Base-by-base conservation (phyloP, 805 yeast species). In the Citeromyces matritensis region DNA sequence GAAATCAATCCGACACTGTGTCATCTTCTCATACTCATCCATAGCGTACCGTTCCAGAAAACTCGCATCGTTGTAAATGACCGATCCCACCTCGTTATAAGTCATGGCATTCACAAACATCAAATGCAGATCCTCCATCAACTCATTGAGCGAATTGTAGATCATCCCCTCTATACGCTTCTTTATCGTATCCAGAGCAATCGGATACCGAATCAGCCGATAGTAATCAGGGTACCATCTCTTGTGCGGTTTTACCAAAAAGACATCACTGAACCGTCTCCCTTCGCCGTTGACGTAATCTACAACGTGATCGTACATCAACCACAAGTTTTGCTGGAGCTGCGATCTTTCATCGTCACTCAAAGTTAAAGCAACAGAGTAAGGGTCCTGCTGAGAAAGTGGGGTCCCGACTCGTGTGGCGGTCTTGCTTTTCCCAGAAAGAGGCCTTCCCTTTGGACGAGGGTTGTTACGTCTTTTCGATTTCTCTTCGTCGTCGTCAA, bases 181-280 rank as follows among this genome's bases (percentile, higher is more conserved):
- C 41, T 60, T 55, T 30, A 81, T 66, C 6, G 65, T 63, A 41
- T 76, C 82, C 38, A 81, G 63, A 2, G 88, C 85, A 35, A 79
- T 60, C 21, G 91, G 93, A 36, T 64, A 60, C 39, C 69, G 63
- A 41, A 81, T 79, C 40, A 80, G 55, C 23, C 67, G 63, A 44
- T 77, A 81, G 48, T 81, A 82, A 53, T 78, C 91, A 3, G 91
- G 88, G 40, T 80, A 79, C 8, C 65, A 50, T 43, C 69, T 69
- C 47, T 63, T 74, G 8, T 73, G 64, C 10, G 93, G 91, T 42
- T 66, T 72, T 23, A 66, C 66, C 51, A 69, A 53, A 44, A 73
- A 73, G 21, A 73, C 57, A 9, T 66, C 71, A 41, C 76, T 62
- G 35, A 72, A 49, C 26, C 49, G 53, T 33, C 81, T 54, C 4